A percentile compares a stretch with the other conserved stretches of the same genome.
Conservation (phyloP, 306 rosid genomes). For the Cicer cuneatum region DNA sequence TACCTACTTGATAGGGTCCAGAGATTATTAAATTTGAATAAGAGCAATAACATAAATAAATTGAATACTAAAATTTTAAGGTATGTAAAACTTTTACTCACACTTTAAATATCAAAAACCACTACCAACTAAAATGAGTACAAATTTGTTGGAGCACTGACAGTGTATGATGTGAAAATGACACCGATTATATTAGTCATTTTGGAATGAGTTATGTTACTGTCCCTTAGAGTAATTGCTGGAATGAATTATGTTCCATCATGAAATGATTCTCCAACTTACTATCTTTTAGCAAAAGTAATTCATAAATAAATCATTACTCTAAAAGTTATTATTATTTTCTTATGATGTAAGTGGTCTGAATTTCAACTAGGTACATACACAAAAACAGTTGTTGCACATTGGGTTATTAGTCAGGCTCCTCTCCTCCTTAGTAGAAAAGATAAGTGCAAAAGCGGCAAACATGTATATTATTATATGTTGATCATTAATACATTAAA, state of each 20-base stretch:
- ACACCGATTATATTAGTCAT: too few relatives aligned
- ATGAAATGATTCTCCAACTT: conserved; percentile 23
- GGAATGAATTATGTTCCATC: too few relatives aligned
- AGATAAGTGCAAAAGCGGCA: conserved; percentile 39
- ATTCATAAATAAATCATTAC: background rate
- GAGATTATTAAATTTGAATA: too few relatives aligned
- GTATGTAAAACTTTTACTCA: too few relatives aligned
- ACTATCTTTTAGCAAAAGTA: conserved; percentile 24
- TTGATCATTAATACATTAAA: conserved; percentile 32
- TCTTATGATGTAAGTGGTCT: conserved; percentile 39
- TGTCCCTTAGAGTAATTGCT: background rate
- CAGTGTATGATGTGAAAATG: too few relatives aligned
- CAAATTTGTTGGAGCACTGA: too few relatives aligned
- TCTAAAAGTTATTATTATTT: conserved; percentile 36
- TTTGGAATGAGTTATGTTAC: background rate
- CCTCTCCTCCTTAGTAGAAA: background rate
- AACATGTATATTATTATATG: conserved; percentile 2
- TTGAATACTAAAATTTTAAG: too few relatives aligned
- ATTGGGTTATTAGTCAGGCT: conserved; percentile 8
- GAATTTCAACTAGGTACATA: conserved; percentile 24
- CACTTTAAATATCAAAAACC: too few relatives aligned
- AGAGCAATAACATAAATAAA: too few relatives aligned
- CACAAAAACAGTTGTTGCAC: conserved; percentile 4
- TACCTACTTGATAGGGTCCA: too few relatives aligned
- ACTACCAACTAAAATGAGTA: too few relatives aligned